phyloP scores from a whole-genome alignment of 805 yeast species.

The Candida maltosa region DNA sequence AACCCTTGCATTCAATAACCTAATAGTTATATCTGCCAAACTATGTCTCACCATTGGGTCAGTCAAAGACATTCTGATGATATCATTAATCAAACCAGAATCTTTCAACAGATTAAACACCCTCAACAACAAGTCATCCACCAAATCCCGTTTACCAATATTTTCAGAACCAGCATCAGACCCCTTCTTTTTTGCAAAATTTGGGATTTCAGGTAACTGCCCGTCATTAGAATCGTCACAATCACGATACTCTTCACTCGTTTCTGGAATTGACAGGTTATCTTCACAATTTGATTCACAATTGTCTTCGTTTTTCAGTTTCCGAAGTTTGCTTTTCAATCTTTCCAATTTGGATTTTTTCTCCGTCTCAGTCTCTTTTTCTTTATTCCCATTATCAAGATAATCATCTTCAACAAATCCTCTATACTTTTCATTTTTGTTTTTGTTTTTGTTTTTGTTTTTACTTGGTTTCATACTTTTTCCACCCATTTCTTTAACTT shows the following conservation, averaged over 20 bases:
- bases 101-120: conserved; percentile 24
- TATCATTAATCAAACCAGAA: conserved; percentile 26
- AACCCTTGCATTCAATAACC: conserved; percentile 23
- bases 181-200: neutral
- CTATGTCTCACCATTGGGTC: conserved; percentile 25
- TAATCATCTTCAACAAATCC: neutral
- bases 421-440: neutral
- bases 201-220: neutral
- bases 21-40: conserved; percentile 19
- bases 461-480: too few relatives aligned
- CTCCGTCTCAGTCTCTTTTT: neutral
- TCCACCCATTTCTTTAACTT: too few relatives aligned
- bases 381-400: neutral
- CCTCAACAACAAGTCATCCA: conserved; percentile 17
- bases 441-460: too few relatives aligned
- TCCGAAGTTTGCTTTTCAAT: neutral
- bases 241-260: neutral
- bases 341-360: neutral
- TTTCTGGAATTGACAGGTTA: neutral
- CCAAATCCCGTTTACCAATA: conserved; percentile 10
- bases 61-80: conserved; percentile 23
- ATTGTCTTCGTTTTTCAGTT: neutral
- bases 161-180: conserved; percentile 1
- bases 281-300: neutral
- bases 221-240: neutral